Conservation (phyloP, 2,329 filamentous ascomycete genomes). For the Fusarium poae region DNA sequence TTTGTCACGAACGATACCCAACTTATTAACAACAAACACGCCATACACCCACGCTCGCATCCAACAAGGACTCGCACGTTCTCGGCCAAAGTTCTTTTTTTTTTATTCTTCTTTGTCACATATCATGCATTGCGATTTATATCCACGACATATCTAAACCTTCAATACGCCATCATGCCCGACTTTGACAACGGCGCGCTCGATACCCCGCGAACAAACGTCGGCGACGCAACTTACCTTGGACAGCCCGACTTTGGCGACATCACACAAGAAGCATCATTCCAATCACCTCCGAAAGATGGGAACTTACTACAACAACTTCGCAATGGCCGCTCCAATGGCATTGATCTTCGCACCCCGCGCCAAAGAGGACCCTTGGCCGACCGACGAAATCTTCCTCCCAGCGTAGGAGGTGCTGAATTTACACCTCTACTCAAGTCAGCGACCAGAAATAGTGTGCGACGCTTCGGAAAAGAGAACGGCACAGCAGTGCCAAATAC, state of each 20-base stretch:
- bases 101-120: constrained; percentile 12
- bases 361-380: constrained; percentile 76
- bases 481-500: constrained; percentile 72
- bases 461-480: constrained; percentile 73
- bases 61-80: constrained; percentile 7
- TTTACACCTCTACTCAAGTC: constrained; percentile 95
- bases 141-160: constrained; percentile 41
- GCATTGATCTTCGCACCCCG: constrained; percentile 77
- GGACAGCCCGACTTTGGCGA: constrained; percentile 78
- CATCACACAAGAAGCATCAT: constrained; percentile 88
- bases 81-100: background rate
- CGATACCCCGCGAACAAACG: constrained; percentile 87
- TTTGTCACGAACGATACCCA: constrained; percentile 37
- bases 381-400: constrained; percentile 78
- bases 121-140: constrained; percentile 40
- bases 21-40: constrained; percentile 40
- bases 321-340: constrained; percentile 72
- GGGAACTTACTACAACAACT: constrained; percentile 80
- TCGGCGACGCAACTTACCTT: constrained; percentile 86
- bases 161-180: constrained; percentile 64
- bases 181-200: constrained; percentile 73
- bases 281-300: constrained; percentile 80
- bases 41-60: constrained; percentile 16
- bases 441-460: constrained; percentile 78
- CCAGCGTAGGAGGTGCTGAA: constrained; percentile 76